phyloP scores from a whole-genome alignment of 176 grass and related monocot species.

The Puya raimondii region DNA sequence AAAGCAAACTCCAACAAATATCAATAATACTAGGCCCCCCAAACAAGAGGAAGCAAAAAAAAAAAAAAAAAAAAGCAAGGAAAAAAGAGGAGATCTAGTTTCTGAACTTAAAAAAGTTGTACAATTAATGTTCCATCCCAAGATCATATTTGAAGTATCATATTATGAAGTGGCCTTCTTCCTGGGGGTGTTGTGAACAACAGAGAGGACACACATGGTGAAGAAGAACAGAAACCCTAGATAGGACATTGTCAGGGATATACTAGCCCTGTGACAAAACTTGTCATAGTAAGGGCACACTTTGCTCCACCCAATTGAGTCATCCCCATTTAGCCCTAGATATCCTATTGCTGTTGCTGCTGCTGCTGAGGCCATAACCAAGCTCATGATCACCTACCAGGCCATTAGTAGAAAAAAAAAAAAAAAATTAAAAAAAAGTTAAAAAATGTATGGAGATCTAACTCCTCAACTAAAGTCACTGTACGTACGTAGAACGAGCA shows the following conservation, averaged over 20 bases:
- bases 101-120: too few species aligned
- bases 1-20: too few species aligned
- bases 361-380: constrained; percentile 25
- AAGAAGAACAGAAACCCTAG: constrained; percentile 24
- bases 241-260: constrained; percentile 21
- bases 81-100: too few species aligned
- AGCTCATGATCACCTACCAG: constrained; percentile 16
- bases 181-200: constrained; percentile 12
- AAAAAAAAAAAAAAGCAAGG: too few species aligned
- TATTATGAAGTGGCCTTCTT: background rate
- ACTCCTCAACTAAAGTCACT: too few species aligned
- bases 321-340: constrained; percentile 37
- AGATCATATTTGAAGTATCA: too few species aligned
- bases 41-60: too few species aligned
- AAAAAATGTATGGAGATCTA: too few species aligned
- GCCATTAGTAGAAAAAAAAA: background rate
- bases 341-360: constrained; percentile 22
- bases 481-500: too few species aligned
- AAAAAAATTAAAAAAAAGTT: background rate
- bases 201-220: constrained; percentile 4
- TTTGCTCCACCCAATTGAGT: constrained; percentile 36
- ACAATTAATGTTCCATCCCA: too few species aligned
- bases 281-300: constrained; percentile 33
- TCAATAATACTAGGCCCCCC: too few species aligned
- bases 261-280: constrained; percentile 25